Evolutionary conservation across 208 protist species (phyloP).

Genomic region (Acanthamoeba royreba): DNA sequence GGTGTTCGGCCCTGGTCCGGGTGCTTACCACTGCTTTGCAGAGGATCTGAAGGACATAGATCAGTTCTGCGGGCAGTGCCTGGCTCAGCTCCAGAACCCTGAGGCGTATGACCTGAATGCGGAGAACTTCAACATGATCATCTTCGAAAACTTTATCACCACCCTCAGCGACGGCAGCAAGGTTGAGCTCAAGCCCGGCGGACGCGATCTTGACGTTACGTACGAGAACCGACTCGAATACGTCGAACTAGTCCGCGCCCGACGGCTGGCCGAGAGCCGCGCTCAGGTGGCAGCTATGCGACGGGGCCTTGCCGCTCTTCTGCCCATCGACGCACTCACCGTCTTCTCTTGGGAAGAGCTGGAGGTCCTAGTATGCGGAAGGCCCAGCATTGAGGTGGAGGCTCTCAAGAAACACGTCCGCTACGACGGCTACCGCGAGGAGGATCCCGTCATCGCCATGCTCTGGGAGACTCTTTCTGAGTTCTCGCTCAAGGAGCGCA

Average conservation of each 20-base stretch:
- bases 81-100: background rate
- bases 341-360: slow-evolving; percentile 45
- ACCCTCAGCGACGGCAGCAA: slow-evolving; percentile 10
- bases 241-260: background rate
- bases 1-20: slow-evolving; percentile 48
- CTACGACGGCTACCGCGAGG: background rate
- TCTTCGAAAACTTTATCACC: slow-evolving; percentile 39
- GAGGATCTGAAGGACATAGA: slow-evolving; percentile 24
- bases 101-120: background rate
- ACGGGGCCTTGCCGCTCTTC: background rate
- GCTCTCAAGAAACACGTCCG: background rate
- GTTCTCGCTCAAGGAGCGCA: slow-evolving; percentile 14
- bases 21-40: no score
- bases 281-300: background rate
- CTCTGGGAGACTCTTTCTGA: slow-evolving; percentile 35
- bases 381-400: background rate
- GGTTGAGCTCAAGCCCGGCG: background rate
- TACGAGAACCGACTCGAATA: slow-evolving; percentile 36
- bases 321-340: background rate
- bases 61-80: background rate
- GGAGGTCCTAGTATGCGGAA: slow-evolving; percentile 36
- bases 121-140: background rate
- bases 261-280: background rate
- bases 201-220: background rate
- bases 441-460: background rate